These are phyloP conservation scores for Aspergillus clavatus DNA, from an alignment of 2,329 filamentous ascomycete genomes.

Conservation along the genomic window DNA sequence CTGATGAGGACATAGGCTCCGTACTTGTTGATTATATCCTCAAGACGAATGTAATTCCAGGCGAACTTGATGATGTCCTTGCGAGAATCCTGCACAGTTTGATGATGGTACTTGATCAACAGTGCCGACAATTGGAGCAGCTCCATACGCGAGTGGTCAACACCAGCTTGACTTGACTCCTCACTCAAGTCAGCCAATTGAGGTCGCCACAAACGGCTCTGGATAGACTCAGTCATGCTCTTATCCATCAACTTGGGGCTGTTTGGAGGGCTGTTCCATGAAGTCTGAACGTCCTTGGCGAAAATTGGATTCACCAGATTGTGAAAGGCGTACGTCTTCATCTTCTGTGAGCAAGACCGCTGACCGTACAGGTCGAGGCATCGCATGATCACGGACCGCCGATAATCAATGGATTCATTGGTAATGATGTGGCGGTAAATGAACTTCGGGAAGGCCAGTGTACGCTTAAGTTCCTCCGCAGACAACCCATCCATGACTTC, in stretches of 20 bases:
- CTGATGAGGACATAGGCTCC: slow-evolving; percentile 94
- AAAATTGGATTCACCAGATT: slow-evolving; percentile 94
- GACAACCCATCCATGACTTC: slow-evolving; percentile 79
- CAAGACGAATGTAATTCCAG: slow-evolving; percentile 97
- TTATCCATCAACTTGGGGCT: slow-evolving; percentile 76
- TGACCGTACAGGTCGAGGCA: slow-evolving; percentile 84
- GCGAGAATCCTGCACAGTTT: slow-evolving; percentile 79
- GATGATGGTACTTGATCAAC: slow-evolving; percentile 90
- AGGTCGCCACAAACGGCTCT: slow-evolving; percentile 89
- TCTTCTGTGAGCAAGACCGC: slow-evolving; percentile 74
- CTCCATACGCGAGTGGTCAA: slow-evolving; percentile 95
- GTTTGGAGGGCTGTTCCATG: slow-evolving; percentile 58
- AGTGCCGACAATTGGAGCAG: slow-evolving; percentile 90
- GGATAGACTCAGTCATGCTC: slow-evolving; percentile 80
- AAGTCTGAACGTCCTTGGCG: slow-evolving; percentile 89
- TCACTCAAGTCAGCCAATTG: slow-evolving; percentile 77
- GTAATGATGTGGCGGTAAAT: slow-evolving; percentile 82
- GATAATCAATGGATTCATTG: slow-evolving; percentile 79
- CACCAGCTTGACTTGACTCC: slow-evolving; percentile 75
- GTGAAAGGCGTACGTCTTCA: slow-evolving; percentile 87
- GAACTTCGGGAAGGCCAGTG: slow-evolving; percentile 70
- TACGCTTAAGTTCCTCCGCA: slow-evolving; percentile 72
- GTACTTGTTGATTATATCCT: slow-evolving; percentile 98
- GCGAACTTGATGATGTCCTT: slow-evolving; percentile 99
- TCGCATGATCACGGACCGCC: slow-evolving; percentile 73